Percentiles rank a stretch among this genome's conserved stretches.
Conservation (phyloP, 177 flowering plant genomes). For the Telopea speciosissima region DNA sequence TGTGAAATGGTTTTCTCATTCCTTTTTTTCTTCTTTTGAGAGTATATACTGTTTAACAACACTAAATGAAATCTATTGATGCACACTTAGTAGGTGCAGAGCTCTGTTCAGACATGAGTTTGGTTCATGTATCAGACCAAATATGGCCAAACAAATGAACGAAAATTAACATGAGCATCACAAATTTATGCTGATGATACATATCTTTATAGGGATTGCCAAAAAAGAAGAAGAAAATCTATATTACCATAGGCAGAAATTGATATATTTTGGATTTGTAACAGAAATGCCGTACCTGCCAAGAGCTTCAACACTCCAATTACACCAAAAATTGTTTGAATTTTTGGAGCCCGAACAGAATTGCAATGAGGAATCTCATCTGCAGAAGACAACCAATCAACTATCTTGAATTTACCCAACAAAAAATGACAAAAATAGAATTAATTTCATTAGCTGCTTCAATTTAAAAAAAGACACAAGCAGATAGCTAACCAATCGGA, state of each 20-base stretch:
- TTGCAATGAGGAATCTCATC: slow-evolving; percentile 59
- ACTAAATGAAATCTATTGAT: background rate
- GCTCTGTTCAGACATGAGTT: background rate
- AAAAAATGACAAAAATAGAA: slow-evolving; percentile 1
- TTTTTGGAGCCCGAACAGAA: slow-evolving; percentile 64
- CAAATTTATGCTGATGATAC: background rate
- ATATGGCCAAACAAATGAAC: background rate
- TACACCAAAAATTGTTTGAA: slow-evolving; percentile 67
- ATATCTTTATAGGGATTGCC: background rate
- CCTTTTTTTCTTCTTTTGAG: background rate
- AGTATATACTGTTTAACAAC: background rate
- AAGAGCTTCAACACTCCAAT: slow-evolving; percentile 83
- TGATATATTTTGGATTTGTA: background rate
- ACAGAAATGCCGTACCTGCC: slow-evolving; percentile 43
- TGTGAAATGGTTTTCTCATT: background rate
- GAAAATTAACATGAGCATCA: background rate
- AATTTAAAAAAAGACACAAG: background rate
- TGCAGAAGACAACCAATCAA: slow-evolving; percentile 18
- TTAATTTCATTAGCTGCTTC: background rate
- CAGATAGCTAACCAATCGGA: slow-evolving; percentile 48
- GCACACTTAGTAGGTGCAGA: slow-evolving; percentile 1
- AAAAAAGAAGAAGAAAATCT: background rate
- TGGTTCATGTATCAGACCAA: background rate
- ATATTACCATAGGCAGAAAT: background rate
- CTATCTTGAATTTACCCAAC: background rate